Conservation (phyloP, 495 filamentous ascomycete species). For the Xylaria telfairii region DNA sequence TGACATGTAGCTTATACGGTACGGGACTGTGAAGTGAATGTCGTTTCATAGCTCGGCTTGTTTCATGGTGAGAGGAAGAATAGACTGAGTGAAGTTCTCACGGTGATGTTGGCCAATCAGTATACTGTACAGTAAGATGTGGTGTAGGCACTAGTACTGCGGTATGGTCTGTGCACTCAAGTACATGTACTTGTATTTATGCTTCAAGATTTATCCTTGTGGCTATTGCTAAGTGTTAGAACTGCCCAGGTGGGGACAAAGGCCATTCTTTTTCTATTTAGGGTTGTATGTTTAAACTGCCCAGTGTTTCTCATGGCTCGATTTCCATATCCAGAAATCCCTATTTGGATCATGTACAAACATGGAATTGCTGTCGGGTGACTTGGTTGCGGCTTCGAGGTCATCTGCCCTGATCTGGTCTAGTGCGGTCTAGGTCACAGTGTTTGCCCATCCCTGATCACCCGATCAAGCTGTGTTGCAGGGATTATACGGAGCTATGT, state of each 20-base stretch:
- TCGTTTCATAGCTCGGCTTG: background rate
- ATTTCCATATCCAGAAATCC: background rate
- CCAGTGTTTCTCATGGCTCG: background rate
- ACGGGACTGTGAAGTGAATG: background rate
- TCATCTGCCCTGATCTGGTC: background rate
- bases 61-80: background rate
- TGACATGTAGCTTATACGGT: background rate
- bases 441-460: background rate
- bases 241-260: background rate
- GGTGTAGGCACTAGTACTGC: too few species aligned
- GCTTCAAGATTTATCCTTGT: too few species aligned
- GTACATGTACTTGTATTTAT: background rate
- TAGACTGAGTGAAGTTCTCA: background rate
- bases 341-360: background rate
- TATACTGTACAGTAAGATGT: background rate
- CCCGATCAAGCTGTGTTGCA: conserved; percentile 1
- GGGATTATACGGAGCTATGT: background rate
- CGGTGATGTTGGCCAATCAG: background rate
- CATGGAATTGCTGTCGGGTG: background rate
- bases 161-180: background rate
- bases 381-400: background rate
- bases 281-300: background rate
- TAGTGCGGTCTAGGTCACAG: background rate
- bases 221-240: background rate
- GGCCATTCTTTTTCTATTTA: background rate